These are phyloP conservation scores for Albugo laibachii DNA, from an alignment of 352 stramenopile genomes.

Conservation along the genomic window DNA sequence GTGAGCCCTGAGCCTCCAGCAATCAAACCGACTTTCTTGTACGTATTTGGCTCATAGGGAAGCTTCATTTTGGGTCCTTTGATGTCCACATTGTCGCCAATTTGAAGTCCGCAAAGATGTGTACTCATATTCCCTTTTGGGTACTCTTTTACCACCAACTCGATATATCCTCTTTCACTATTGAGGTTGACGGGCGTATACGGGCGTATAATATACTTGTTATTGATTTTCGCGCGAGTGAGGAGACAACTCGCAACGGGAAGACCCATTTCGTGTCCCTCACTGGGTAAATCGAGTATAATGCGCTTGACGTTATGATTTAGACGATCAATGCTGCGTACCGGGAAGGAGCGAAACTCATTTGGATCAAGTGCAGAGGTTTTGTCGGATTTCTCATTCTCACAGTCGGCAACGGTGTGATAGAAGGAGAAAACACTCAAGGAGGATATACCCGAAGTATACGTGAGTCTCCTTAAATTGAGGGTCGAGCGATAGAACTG, in stretches of 20 bases:
- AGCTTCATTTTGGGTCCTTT: constrained; percentile 82
- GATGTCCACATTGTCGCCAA: constrained; percentile 75
- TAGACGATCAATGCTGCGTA: constrained; percentile 42
- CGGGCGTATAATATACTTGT: constrained; percentile 55
- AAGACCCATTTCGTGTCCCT: constrained; percentile 45
- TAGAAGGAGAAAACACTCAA: no score
- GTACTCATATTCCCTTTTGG: constrained; percentile 64
- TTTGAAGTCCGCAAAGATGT: constrained; percentile 68
- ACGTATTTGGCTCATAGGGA: constrained; percentile 67
- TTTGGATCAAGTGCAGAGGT: background rate
- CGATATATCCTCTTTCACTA: constrained; percentile 58
- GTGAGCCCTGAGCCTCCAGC: constrained; percentile 82
- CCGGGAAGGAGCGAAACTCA: constrained; percentile 57
- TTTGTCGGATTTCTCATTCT: no score
- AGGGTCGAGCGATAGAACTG: no score
- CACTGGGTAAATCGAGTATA: constrained; percentile 34
- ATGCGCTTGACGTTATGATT: constrained; percentile 68
- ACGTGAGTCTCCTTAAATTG: no score
- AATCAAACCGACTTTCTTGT: constrained; percentile 80
- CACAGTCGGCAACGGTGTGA: no score
- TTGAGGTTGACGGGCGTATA: constrained; percentile 83
- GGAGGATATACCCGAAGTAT: no score
- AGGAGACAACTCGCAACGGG: constrained; percentile 31
- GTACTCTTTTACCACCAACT: constrained; percentile 84
- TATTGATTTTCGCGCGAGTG: constrained; percentile 44